Evolutionary conservation across 345 rosid species (phyloP).

Genomic region (Streptanthus diversifolius): DNA sequence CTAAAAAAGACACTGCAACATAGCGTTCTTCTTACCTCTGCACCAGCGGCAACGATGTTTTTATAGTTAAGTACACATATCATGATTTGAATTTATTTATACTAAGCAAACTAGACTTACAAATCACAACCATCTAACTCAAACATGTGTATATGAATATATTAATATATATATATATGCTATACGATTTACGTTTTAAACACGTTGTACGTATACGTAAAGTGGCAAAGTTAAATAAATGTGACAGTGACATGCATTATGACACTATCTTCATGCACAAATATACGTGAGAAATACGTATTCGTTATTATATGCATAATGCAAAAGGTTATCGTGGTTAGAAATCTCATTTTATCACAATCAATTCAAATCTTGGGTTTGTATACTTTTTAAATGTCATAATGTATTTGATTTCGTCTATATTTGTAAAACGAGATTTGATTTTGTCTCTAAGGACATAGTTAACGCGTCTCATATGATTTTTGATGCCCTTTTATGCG

Average conservation of each 20-base stretch:
- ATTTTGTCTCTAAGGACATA: no score
- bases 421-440: no score
- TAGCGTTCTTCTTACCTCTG: slow-evolving; percentile 54
- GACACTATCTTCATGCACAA: not conserved
- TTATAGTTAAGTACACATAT: no score
- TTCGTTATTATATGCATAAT: not conserved
- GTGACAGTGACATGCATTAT: slow-evolving; percentile 7
- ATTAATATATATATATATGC: not conserved
- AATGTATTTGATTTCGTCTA: no score
- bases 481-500: no score
- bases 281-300: not conserved
- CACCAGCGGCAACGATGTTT: slow-evolving; percentile 53
- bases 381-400: not conserved
- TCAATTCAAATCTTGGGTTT: not conserved
- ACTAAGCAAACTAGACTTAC: not conserved
- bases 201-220: not conserved
- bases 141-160: not conserved
- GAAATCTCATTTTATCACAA: not conserved
- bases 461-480: no score
- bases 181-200: not conserved
- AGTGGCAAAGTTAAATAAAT: not conserved
- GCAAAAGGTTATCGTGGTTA: not conserved
- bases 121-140: not conserved
- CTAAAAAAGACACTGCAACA: not conserved
- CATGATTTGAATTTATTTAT: not conserved